These are phyloP conservation scores for Neonectria punicea DNA, from an alignment of 2,329 filamentous ascomycete genomes.

Conservation along the genomic window DNA sequence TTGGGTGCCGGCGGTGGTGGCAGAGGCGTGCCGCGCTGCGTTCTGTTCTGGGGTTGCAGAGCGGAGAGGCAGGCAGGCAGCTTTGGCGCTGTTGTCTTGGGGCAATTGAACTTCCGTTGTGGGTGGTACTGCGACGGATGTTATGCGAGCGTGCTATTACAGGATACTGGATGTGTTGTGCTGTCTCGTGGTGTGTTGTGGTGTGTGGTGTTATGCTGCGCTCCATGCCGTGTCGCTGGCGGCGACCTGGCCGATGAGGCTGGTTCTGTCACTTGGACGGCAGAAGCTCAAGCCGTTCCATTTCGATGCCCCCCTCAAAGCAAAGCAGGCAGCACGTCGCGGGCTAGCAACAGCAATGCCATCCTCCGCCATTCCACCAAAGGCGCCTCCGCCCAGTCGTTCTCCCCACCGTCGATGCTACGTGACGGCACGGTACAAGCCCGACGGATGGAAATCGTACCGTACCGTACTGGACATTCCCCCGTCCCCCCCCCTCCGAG, in stretches of 20 bases:
- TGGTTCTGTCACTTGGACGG: not conserved
- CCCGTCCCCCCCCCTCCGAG: not conserved
- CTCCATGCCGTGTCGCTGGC: not conserved
- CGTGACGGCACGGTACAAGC: conserved; percentile 21
- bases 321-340: not conserved
- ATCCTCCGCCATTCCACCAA: conserved; percentile 11
- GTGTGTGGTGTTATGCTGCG: conserved; percentile 8
- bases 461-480: not conserved
- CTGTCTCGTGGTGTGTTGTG: not conserved
- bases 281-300: not conserved
- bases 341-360: not conserved
- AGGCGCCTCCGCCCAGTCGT: conserved; percentile 32
- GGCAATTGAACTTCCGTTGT: conserved; percentile 3
- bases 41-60: too few species aligned
- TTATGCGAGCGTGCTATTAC: conserved; percentile 1
- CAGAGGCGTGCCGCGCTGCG: not conserved
- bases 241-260: not conserved
- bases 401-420: conserved; percentile 40
- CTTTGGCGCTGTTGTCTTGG: not conserved
- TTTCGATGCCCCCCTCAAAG: not conserved
- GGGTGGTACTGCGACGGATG: not conserved
- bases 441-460: not conserved
- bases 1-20: not conserved
- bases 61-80: too few species aligned
- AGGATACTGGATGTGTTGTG: not conserved